phyloP scores from a whole-genome alignment of 1,139 yeast species.

The Insectozyma bohioensis region DNA sequence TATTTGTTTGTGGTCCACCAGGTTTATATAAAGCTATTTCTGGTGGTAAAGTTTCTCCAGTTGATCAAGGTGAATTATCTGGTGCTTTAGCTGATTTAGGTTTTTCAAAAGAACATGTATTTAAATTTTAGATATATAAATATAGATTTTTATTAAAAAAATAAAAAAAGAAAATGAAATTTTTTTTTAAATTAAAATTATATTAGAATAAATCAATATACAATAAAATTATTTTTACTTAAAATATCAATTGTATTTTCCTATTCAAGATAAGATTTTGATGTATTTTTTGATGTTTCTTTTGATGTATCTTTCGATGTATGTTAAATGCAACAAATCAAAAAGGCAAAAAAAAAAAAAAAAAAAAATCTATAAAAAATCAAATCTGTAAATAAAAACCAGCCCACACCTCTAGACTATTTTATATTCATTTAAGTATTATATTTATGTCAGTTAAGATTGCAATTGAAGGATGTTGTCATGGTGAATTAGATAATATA shows the following conservation, averaged over 20 bases:
- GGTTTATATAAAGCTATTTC: constrained; percentile 47
- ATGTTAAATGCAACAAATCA: too few species aligned
- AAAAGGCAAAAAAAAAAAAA: too few species aligned
- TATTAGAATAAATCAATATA: too few species aligned
- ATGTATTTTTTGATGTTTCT: too few species aligned
- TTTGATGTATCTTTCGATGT: too few species aligned
- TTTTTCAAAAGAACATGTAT: constrained; percentile 82
- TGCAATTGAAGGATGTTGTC: constrained; percentile 93
- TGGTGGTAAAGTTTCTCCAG: constrained; percentile 80
- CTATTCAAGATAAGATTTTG: too few species aligned
- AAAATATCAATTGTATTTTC: too few species aligned
- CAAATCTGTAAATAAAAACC: too few species aligned
- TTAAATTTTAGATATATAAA: constrained; percentile 62
- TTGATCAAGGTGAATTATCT: constrained; percentile 91
- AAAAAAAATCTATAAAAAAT: too few species aligned
- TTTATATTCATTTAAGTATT: not conserved
- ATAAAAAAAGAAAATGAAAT: constrained; percentile 1
- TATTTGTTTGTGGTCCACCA: constrained; percentile 94
- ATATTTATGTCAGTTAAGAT: constrained; percentile 21
- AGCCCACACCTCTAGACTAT: too few species aligned
- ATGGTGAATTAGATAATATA: constrained; percentile 71
- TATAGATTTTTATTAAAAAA: not conserved
- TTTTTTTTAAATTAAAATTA: too few species aligned
- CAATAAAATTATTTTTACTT: too few species aligned
- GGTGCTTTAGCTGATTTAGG: constrained; percentile 91